Conservation (phyloP, 305 asterid species). For the Fraxinus angustifolia region DNA sequence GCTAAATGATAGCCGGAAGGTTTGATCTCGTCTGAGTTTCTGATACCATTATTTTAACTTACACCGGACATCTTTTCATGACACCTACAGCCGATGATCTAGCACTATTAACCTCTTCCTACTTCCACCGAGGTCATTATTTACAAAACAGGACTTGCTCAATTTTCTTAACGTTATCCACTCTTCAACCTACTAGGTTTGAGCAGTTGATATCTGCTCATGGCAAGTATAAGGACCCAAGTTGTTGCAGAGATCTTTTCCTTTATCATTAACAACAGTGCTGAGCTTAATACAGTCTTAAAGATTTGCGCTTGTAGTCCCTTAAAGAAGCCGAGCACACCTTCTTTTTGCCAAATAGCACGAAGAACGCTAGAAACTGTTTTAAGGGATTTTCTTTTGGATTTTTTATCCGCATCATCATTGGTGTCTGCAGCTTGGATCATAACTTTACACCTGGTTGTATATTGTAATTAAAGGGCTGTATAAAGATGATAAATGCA, state of each 20-base stretch:
- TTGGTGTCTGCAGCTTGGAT: constrained; percentile 79
- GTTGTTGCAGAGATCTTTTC: constrained; percentile 85
- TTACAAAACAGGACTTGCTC: not conserved
- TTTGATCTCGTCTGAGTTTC: not conserved
- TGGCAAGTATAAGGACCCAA: constrained; percentile 67
- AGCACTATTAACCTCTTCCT: not conserved
- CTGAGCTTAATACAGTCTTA: constrained; percentile 86
- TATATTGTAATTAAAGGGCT: constrained; percentile 33
- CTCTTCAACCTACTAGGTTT: constrained; percentile 33
- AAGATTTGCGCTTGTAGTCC: constrained; percentile 83
- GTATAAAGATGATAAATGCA: not conserved
- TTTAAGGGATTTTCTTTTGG: constrained; percentile 39
- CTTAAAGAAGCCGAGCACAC: constrained; percentile 73
- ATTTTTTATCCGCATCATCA: constrained; percentile 35
- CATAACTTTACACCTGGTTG: constrained; percentile 82
- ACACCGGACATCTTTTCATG: not conserved
- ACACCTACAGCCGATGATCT: not conserved
- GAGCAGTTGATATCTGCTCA: constrained; percentile 37
- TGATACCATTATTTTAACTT: not conserved
- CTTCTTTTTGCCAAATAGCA: constrained; percentile 75
- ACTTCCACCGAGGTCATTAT: not conserved
- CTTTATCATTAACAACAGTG: constrained; percentile 84
- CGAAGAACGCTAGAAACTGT: constrained; percentile 55
- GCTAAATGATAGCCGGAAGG: not conserved
- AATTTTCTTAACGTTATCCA: constrained; percentile 6